A percentile compares a stretch with the other conserved stretches of the same genome.
phyloP scores from a whole-genome alignment of 1,139 yeast genomes.

The Magnusiomyces ingens region DNA sequence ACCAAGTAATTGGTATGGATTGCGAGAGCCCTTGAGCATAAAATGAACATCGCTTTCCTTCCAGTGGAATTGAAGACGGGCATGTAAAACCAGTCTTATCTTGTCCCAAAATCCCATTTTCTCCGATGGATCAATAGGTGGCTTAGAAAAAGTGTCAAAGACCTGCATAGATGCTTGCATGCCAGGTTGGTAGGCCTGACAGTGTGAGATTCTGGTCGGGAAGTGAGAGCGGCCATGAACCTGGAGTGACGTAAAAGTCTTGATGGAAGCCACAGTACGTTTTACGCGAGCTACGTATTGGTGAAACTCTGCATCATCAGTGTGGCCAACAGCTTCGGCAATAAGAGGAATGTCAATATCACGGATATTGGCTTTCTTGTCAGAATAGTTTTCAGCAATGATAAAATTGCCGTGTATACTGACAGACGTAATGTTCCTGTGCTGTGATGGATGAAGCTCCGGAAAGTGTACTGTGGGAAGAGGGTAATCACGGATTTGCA shows the following conservation, averaged over 20 bases:
- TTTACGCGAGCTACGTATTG: conserved; percentile 40
- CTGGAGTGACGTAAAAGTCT: conserved; percentile 57
- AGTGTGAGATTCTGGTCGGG: conserved; percentile 78
- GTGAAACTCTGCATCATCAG: conserved; percentile 29
- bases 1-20: conserved; percentile 70
- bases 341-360: conserved; percentile 58
- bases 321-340: conserved; percentile 35
- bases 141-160: conserved; percentile 77
- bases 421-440: conserved; percentile 25
- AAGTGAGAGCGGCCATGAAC: conserved; percentile 49
- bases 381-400: conserved; percentile 47
- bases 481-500: conserved; percentile 64
- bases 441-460: conserved; percentile 33
- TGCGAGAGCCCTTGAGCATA: conserved; percentile 61
- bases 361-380: conserved; percentile 46
- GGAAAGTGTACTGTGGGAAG: conserved; percentile 46
- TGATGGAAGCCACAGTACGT: conserved; percentile 71
- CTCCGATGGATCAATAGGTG: conserved; percentile 77
- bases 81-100: conserved; percentile 54
- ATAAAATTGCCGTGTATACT: conserved; percentile 46
- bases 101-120: conserved; percentile 79
- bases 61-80: conserved; percentile 45
- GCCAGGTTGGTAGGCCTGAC: conserved; percentile 77
- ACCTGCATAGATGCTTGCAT: conserved; percentile 74
- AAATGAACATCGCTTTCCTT: conserved; percentile 42